A percentile compares a stretch with the other conserved stretches of the same genome.
These are phyloP conservation scores for Porogramme epimiltina DNA, from an alignment of 1,284 basidiomycete genomes.

Conservation along the genomic window DNA sequence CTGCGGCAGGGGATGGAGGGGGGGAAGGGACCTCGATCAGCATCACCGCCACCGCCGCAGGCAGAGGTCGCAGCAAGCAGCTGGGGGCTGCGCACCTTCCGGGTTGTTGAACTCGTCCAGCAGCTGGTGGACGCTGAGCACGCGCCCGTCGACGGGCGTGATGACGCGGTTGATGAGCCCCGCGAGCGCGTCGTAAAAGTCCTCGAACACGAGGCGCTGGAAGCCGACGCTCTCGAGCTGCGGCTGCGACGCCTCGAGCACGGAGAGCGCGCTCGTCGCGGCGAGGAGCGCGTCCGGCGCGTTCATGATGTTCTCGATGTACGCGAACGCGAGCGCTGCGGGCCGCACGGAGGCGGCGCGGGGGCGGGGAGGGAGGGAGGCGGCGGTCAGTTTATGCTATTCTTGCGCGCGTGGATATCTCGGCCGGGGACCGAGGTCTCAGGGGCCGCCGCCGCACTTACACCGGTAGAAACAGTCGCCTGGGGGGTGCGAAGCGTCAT, in stretches of 20 bases:
- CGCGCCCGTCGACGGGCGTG: conserved; percentile 36
- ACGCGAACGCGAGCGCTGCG: conserved; percentile 58
- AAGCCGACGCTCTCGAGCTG: conserved; percentile 67
- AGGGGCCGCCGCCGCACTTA: conserved; percentile 24
- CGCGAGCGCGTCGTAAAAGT: conserved; percentile 56
- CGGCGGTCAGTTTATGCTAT: too few species aligned
- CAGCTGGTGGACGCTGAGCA: conserved; percentile 42
- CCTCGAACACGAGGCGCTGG: conserved; percentile 62
- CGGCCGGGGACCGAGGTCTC: too few species aligned
- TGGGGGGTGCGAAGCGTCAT: conserved; percentile 2
- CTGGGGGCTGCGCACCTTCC: conserved; percentile 42
- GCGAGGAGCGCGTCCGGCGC: conserved; percentile 44
- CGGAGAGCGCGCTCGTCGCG: conserved; percentile 53
- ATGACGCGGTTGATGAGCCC: conserved; percentile 45
- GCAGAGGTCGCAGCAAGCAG: not conserved
- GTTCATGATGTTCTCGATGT: conserved; percentile 51
- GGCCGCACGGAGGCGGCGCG: too few species aligned
- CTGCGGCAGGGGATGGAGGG: conserved; percentile 34
- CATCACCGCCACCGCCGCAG: too few species aligned
- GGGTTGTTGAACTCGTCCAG: conserved; percentile 57
- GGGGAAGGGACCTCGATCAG: not conserved
- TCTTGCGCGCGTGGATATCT: not conserved
- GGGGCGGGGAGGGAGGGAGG: too few species aligned
- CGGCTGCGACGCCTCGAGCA: conserved; percentile 52
- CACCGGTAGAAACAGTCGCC: conserved; percentile 69